Percentiles rank a stretch among this genome's conserved stretches.
These are phyloP conservation scores for Waltergamsia citrina DNA, from an alignment of 2,329 filamentous ascomycete species.

Conservation along the genomic window DNA sequence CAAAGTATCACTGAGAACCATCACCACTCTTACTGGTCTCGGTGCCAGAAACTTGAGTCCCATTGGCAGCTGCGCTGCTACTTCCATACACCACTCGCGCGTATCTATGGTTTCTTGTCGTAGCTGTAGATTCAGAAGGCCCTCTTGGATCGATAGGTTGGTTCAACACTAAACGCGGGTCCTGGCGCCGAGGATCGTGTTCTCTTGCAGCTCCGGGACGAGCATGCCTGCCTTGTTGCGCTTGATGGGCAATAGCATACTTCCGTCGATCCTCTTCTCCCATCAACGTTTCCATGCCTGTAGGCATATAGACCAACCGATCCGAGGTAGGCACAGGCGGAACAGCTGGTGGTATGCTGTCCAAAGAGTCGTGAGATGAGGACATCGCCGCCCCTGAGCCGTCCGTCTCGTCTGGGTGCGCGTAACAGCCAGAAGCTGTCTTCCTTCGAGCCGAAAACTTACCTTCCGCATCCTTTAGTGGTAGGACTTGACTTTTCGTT, in stretches of 20 bases:
- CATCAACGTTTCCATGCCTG: conserved; percentile 62
- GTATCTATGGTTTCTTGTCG: not conserved
- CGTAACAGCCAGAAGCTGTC: conserved; percentile 59
- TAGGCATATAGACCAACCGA: not conserved
- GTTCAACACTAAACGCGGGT: too few relatives aligned
- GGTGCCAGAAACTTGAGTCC: too few relatives aligned
- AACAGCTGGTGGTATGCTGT: conserved; percentile 11
- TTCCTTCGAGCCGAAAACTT: conserved; percentile 66
- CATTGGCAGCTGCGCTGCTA: too few relatives aligned
- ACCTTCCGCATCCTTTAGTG: conserved; percentile 66
- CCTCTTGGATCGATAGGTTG: too few relatives aligned
- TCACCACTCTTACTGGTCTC: too few relatives aligned
- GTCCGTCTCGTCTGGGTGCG: conserved; percentile 53
- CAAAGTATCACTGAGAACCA: too few relatives aligned
- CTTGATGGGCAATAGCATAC: conserved; percentile 59
- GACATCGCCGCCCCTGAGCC: conserved; percentile 20
- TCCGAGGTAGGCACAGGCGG: too few relatives aligned
- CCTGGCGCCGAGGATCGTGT: too few relatives aligned
- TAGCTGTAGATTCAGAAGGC: too few relatives aligned
- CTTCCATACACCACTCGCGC: not conserved
- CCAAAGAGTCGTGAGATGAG: conserved; percentile 10
- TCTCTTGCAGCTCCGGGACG: conserved; percentile 5
- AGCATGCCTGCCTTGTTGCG: conserved; percentile 20
- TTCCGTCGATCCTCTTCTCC: conserved; percentile 67
- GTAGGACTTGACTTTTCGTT: conserved; percentile 54